These are phyloP conservation scores for apple (Malus domestica) DNA, from an alignment of 306 rosid genomes.

Conservation along the genomic window DNA sequence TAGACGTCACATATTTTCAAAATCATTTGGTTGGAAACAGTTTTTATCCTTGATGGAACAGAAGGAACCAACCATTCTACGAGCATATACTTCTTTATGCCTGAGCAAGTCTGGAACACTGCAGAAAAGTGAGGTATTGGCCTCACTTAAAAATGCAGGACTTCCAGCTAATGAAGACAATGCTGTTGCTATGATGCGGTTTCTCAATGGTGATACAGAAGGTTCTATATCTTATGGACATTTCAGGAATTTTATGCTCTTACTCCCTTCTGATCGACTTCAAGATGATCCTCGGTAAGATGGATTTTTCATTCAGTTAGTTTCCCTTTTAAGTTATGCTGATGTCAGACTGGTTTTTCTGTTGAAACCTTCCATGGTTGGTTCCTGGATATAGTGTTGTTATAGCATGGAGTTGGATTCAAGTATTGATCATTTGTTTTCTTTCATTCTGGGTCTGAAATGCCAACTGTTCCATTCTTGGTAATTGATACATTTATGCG, in stretches of 20 bases:
- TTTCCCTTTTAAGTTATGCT: not conserved
- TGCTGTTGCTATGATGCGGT: slow-evolving; percentile 98
- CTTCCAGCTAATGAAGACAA: slow-evolving; percentile 98
- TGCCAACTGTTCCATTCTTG: not conserved
- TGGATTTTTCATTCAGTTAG: slow-evolving; percentile 15
- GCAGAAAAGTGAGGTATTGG: slow-evolving; percentile 88
- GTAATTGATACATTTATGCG: not conserved
- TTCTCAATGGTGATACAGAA: slow-evolving; percentile 85
- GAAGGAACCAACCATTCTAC: slow-evolving; percentile 98
- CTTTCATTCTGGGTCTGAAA: not conserved
- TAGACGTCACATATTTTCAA: slow-evolving; percentile 84
- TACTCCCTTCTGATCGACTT: slow-evolving; percentile 96
- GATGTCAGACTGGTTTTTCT: not conserved
- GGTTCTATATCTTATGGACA: slow-evolving; percentile 96
- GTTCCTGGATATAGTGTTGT: not conserved
- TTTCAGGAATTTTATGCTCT: slow-evolving; percentile 94
- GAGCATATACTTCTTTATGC: slow-evolving; percentile 96
- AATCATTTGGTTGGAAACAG: slow-evolving; percentile 96
- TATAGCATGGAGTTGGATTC: too few species aligned
- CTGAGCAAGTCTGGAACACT: slow-evolving; percentile 95
- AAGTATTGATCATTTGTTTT: too few species aligned
- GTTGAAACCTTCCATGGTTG: not conserved
- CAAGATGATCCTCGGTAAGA: slow-evolving; percentile 97
- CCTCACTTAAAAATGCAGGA: slow-evolving; percentile 82
- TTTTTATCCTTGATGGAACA: slow-evolving; percentile 94